Evolutionary conservation across 768 basidiomycete genomes (phyloP).

Genomic region (Galerina sulciceps): DNA sequence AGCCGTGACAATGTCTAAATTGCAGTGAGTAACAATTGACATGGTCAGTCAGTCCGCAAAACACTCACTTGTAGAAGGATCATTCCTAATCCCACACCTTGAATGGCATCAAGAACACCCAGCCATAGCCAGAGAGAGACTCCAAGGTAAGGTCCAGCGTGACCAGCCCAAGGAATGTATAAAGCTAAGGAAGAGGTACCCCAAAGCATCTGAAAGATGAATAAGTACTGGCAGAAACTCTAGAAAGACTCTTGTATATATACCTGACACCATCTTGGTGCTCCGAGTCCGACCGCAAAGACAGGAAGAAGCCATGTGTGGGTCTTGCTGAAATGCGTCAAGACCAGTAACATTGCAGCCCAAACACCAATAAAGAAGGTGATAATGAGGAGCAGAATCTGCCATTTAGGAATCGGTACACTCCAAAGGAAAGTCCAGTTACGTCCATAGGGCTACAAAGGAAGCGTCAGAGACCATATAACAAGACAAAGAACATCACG

Average conservation of each 20-base stretch:
- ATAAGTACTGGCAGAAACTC: conserved; percentile 11
- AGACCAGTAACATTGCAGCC: conserved; percentile 71
- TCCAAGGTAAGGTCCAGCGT: conserved; percentile 85
- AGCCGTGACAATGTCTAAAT: conserved; percentile 82
- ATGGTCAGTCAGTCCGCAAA: conserved; percentile 18
- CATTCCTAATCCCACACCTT: conserved; percentile 94
- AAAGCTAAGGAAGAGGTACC: conserved; percentile 92
- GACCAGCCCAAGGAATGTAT: conserved; percentile 93
- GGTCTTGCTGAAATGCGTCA: conserved; percentile 89
- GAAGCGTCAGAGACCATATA: conserved; percentile 12
- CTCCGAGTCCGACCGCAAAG: conserved; percentile 93
- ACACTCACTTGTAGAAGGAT: conserved; percentile 73
- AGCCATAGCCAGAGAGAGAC: conserved; percentile 94
- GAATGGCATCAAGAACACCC: conserved; percentile 91
- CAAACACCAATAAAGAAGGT: conserved; percentile 89
- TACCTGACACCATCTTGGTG: conserved; percentile 94
- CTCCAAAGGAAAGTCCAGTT: conserved; percentile 96
- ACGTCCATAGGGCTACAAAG: conserved; percentile 79
- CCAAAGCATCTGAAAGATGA: conserved; percentile 75
- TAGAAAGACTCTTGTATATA: conserved; percentile 5
- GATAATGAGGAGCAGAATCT: conserved; percentile 78
- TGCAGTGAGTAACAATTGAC: conserved; percentile 23
- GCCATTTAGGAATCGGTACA: conserved; percentile 81
- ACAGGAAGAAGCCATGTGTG: conserved; percentile 96
- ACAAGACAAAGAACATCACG: conserved; percentile 29